Evolutionary conservation across 805 yeast genomes (phyloP).

Genomic region (Ogataea pini): DNA sequence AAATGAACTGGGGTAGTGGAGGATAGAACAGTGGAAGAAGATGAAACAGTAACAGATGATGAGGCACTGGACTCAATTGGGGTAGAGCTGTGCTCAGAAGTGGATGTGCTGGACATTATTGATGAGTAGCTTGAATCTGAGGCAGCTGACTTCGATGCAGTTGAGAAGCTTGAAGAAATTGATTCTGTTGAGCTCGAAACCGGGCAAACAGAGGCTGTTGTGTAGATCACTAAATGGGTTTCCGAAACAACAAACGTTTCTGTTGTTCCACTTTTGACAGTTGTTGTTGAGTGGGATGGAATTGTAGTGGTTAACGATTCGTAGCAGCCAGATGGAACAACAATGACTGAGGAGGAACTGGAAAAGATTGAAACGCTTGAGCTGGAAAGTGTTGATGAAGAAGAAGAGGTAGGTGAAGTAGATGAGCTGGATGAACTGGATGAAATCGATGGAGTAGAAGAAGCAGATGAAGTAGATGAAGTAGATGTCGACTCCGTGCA

Average conservation of each 20-base stretch:
- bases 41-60: too few species aligned
- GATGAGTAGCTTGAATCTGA: too few species aligned
- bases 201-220: neutral
- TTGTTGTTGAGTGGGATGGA: too few species aligned
- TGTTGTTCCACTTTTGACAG: too few species aligned
- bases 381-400: neutral
- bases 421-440: neutral
- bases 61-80: too few species aligned
- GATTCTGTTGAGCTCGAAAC: conserved; percentile 3
- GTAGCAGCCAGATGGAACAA: too few species aligned
- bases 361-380: neutral
- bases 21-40: neutral
- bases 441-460: neutral
- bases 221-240: too few species aligned
- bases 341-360: too few species aligned
- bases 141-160: conserved; percentile 3
- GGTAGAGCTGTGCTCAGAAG: too few species aligned
- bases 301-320: too few species aligned
- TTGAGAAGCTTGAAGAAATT: neutral
- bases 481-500: conserved; percentile 6
- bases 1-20: neutral
- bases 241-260: too few species aligned
- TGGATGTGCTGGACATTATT: neutral
- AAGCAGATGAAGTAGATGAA: neutral
- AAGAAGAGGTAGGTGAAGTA: conserved; percentile 4